Percentiles rank a stretch among this genome's conserved stretches.
These are phyloP conservation scores for Spergularia bocconei DNA, from an alignment of 148 eudicot species.

Conservation along the genomic window DNA sequence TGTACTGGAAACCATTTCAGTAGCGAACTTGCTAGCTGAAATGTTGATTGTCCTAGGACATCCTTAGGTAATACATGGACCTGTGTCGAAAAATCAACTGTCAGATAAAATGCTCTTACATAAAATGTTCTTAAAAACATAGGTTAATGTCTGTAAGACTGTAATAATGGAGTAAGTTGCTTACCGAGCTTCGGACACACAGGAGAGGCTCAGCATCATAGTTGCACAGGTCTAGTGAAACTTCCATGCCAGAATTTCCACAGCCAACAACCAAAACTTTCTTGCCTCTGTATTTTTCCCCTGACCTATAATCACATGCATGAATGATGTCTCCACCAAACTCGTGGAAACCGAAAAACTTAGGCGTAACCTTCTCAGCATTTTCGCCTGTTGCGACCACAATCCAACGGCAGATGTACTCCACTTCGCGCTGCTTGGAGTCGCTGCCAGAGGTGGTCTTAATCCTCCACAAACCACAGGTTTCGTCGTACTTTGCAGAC, in stretches of 20 bases:
- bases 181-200: conserved; percentile 77
- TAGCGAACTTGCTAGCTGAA: conserved; percentile 62
- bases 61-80: conserved; percentile 87
- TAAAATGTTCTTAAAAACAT: no score
- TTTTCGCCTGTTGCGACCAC: conserved; percentile 97
- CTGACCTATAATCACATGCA: conserved; percentile 78
- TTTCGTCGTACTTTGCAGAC: conserved; percentile 65
- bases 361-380: conserved; percentile 87
- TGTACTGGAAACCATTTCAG: conserved; percentile 55
- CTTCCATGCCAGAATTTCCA: conserved; percentile 98
- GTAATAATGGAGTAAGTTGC: not conserved
- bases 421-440: conserved; percentile 35
- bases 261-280: conserved; percentile 80
- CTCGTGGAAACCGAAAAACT: conserved; percentile 66
- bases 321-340: conserved; percentile 69
- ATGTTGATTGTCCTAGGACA: conserved; percentile 69
- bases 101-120: no score
- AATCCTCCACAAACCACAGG: conserved; percentile 62
- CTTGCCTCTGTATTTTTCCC: conserved; percentile 55
- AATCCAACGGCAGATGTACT: conserved; percentile 87
- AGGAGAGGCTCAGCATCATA: conserved; percentile 61
- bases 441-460: conserved; percentile 27
- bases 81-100: conserved; percentile 30
- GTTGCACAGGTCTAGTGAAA: conserved; percentile 87
- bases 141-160: no score